These are phyloP conservation scores for Porogramme epimiltina DNA, from an alignment of 1,284 basidiomycete genomes.

Conservation along the genomic window DNA sequence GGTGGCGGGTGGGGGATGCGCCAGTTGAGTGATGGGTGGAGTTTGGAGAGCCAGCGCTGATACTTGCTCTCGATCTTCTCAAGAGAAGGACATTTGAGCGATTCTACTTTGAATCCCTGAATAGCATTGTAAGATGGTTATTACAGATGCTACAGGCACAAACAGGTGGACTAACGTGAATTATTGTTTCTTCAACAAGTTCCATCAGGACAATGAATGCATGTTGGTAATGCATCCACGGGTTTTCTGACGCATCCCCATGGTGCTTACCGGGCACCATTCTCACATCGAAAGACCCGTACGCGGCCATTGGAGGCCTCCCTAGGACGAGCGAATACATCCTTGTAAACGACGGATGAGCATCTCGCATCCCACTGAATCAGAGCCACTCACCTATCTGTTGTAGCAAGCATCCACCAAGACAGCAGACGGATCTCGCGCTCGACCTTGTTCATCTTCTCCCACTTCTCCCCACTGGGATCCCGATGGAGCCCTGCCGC, in stretches of 20 bases:
- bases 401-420: slow-evolving; percentile 50
- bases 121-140: too few species aligned
- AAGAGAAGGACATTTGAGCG: slow-evolving; percentile 38
- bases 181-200: slow-evolving; percentile 43
- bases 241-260: slow-evolving; percentile 39
- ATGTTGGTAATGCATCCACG: slow-evolving; percentile 38
- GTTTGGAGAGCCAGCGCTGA: slow-evolving; percentile 42
- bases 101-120: slow-evolving; percentile 42
- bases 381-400: slow-evolving; percentile 41
- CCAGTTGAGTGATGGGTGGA: slow-evolving; percentile 34
- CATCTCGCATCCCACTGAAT: too few species aligned
- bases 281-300: slow-evolving; percentile 39
- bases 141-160: too few species aligned
- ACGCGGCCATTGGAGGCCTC: slow-evolving; percentile 39
- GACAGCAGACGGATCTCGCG: slow-evolving; percentile 43
- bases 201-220: slow-evolving; percentile 41
- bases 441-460: slow-evolving; percentile 49
- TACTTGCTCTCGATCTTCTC: slow-evolving; percentile 45
- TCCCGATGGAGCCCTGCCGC: slow-evolving; percentile 55
- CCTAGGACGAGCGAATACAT: slow-evolving; percentile 4
- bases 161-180: slow-evolving; percentile 17
- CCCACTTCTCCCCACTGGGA: slow-evolving; percentile 48
- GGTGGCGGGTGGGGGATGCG: slow-evolving; percentile 9
- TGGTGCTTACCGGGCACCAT: slow-evolving; percentile 34
- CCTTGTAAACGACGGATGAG: not conserved